Percentiles rank a stretch among this genome's conserved stretches.
Evolutionary conservation across 805 yeast species (phyloP).

Genomic region (Clavispora asparagi): DNA sequence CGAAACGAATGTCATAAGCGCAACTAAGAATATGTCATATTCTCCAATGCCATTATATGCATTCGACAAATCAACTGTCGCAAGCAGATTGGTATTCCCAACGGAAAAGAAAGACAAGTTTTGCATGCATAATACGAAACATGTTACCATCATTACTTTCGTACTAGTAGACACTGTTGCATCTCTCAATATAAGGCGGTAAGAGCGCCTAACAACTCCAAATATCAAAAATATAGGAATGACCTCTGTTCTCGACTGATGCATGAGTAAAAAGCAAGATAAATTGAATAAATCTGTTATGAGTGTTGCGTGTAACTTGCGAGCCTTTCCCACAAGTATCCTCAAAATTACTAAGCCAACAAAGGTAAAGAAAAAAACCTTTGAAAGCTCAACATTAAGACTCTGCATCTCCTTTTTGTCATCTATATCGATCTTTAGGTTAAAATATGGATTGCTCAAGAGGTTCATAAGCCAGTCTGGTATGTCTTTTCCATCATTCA

Average conservation of each 20-base stretch:
- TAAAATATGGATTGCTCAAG: constrained; percentile 24
- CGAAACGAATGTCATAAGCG: constrained; percentile 71
- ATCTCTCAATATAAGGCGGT: constrained; percentile 11
- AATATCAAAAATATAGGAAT: constrained; percentile 51
- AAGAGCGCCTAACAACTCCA: constrained; percentile 19
- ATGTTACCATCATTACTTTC: constrained; percentile 19
- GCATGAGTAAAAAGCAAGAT: constrained; percentile 41
- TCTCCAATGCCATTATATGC: constrained; percentile 83
- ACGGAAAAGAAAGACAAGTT: constrained; percentile 76
- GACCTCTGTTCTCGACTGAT: constrained; percentile 50
- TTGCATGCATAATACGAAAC: constrained; percentile 52
- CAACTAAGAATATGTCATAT: constrained; percentile 68
- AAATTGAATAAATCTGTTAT: constrained; percentile 32
- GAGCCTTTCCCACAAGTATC: constrained; percentile 18
- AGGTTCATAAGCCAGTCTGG: constrained; percentile 35
- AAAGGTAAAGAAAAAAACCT: constrained; percentile 21
- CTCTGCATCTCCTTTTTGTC: constrained; percentile 18
- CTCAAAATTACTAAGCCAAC: constrained; percentile 27
- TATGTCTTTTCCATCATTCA: constrained; percentile 48
- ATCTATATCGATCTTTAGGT: constrained; percentile 21
- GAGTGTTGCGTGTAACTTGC: constrained; percentile 20
- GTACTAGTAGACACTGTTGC: constrained; percentile 11
- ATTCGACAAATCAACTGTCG: constrained; percentile 84
- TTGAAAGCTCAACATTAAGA: constrained; percentile 22
- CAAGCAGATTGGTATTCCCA: constrained; percentile 89